phyloP scores from a whole-genome alignment of 2,329 filamentous ascomycete species.

The Hypoxylon sp. region DNA sequence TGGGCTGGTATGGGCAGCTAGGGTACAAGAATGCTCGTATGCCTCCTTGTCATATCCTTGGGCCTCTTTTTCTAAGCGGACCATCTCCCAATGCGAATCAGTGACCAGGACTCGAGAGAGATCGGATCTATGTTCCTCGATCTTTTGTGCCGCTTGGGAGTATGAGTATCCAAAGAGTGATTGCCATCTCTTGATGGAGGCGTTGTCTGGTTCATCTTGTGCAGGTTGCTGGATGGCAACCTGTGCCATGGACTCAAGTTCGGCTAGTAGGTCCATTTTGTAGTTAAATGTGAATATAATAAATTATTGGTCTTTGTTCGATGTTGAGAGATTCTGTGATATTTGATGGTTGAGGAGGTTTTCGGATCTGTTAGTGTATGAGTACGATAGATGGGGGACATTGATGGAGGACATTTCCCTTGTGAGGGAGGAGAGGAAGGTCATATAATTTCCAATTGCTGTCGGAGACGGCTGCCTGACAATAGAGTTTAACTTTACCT shows the following conservation, averaged over 20 bases:
- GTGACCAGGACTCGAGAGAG: conserved; percentile 19
- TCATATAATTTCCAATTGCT: too few species aligned
- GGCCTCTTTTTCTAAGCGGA: conserved; percentile 27
- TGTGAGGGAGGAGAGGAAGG: too few species aligned
- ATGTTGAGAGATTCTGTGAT: not conserved
- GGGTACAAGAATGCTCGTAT: conserved; percentile 33
- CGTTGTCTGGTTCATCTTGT: conserved; percentile 10
- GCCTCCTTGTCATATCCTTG: conserved; percentile 38
- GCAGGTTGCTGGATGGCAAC: conserved; percentile 17
- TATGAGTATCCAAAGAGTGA: conserved; percentile 34
- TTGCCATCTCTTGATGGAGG: conserved; percentile 35
- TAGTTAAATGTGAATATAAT: not conserved
- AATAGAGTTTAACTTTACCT: not conserved
- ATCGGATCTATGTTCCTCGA: conserved; percentile 27
- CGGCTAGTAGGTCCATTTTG: conserved; percentile 22
- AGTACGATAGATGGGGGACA: too few species aligned
- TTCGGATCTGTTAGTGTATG: too few species aligned
- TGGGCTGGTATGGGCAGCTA: not conserved
- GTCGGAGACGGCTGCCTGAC: not conserved
- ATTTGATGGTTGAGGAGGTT: too few species aligned
- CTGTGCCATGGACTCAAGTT: conserved; percentile 38
- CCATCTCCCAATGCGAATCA: conserved; percentile 33
- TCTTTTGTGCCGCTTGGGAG: conserved; percentile 23
- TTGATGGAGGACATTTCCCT: too few species aligned
- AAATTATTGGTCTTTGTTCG: not conserved